These are phyloP conservation scores for Pleurotus pulmonarius DNA, from an alignment of 768 basidiomycete species.

Conservation along the genomic window DNA sequence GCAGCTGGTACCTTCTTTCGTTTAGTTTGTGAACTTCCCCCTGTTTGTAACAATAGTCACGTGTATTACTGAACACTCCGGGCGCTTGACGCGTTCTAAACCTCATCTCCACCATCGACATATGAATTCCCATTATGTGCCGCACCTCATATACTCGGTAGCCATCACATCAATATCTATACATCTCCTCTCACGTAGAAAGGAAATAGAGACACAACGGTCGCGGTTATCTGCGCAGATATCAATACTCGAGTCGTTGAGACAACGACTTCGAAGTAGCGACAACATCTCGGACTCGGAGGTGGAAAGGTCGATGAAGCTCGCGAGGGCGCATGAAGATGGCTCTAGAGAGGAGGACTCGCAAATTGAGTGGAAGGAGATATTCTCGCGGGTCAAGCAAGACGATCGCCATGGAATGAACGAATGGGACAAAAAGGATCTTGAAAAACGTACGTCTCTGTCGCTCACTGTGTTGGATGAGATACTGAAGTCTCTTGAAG, in stretches of 20 bases:
- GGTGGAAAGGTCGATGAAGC: conserved; percentile 47
- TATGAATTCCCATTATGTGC: conserved; percentile 40
- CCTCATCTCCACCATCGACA: too few relatives aligned
- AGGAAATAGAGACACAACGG: conserved; percentile 46
- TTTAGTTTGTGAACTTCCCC: too few relatives aligned
- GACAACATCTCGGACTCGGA: conserved; percentile 45
- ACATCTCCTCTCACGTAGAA: conserved; percentile 57
- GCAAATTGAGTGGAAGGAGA: conserved; percentile 2
- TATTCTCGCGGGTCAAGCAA: not conserved
- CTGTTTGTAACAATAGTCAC: too few relatives aligned
- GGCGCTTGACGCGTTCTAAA: too few relatives aligned
- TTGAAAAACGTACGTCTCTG: conserved; percentile 2
- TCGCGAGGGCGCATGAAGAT: conserved; percentile 38
- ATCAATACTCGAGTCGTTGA: conserved; percentile 60
- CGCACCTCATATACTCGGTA: conserved; percentile 61
- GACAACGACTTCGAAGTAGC: conserved; percentile 45
- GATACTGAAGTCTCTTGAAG: not conserved
- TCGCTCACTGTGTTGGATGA: not conserved
- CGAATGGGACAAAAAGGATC: conserved; percentile 5
- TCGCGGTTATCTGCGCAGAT: conserved; percentile 52
- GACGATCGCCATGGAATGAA: not conserved
- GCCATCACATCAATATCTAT: conserved; percentile 66
- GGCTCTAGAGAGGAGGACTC: not conserved
- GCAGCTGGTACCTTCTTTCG: too few relatives aligned
- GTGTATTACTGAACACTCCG: too few relatives aligned